Conservation (phyloP, 1,139 yeast genomes). For the Suhomyces choctaworum region DNA sequence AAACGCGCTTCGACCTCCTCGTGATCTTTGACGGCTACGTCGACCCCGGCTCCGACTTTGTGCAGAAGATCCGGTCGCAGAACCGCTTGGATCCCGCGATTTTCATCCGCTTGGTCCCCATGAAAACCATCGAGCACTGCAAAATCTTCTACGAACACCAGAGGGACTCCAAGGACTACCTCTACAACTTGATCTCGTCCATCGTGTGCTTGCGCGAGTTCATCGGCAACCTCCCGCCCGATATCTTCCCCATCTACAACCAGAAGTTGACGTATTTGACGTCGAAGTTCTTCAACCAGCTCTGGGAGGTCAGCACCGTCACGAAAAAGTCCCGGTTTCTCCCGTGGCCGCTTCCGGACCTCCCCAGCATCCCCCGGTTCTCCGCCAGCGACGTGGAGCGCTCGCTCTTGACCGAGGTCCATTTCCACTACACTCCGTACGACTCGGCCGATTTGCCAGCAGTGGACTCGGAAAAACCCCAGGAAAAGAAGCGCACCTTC, state of each 20-base stretch:
- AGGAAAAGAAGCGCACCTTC: conserved; percentile 37
- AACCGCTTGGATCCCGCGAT: conserved; percentile 47
- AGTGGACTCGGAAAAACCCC: conserved; percentile 11
- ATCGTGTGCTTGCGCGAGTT: conserved; percentile 79
- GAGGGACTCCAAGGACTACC: conserved; percentile 41
- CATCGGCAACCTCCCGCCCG: conserved; percentile 84
- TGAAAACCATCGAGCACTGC: conserved; percentile 82
- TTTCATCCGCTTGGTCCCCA: conserved; percentile 67
- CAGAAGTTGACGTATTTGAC: conserved; percentile 64
- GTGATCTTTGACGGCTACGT: conserved; percentile 75
- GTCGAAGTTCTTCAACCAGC: conserved; percentile 54
- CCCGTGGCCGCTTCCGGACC: conserved; percentile 81
- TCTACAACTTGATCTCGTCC: conserved; percentile 75
- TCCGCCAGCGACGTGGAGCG: conserved; percentile 74
- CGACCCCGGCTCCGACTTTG: conserved; percentile 36
- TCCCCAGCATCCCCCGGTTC: conserved; percentile 62
- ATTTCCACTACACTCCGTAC: conserved; percentile 57
- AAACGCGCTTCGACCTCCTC: conserved; percentile 55
- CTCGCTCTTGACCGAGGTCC: conserved; percentile 76
- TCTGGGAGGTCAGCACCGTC: conserved; percentile 29
- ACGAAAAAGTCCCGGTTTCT: conserved; percentile 14
- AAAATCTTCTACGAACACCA: conserved; percentile 33
- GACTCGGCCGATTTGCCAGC: conserved; percentile 40
- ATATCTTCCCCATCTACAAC: conserved; percentile 70
- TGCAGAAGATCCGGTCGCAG: conserved; percentile 33